Percentiles rank a stretch among this genome's conserved stretches.
These are phyloP conservation scores for Aspergillus bombycis DNA, from an alignment of 2,329 filamentous ascomycete species.

Conservation along the genomic window DNA sequence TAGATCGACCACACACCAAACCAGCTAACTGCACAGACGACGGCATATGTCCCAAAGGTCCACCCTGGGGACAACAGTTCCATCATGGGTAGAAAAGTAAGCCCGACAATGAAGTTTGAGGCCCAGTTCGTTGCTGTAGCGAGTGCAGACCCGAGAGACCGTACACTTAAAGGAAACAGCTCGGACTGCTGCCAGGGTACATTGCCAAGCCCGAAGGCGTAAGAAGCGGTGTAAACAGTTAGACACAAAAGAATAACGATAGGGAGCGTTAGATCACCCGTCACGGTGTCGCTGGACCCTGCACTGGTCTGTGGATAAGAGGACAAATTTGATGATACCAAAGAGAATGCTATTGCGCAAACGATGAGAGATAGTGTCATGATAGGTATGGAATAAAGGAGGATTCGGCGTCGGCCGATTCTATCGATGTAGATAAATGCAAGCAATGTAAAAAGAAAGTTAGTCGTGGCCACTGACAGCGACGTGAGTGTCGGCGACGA, in stretches of 20 bases:
- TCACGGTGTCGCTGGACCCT: conserved; percentile 23
- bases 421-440: conserved; percentile 78
- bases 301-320: conserved; percentile 24
- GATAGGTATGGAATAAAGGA: conserved; percentile 80
- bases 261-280: conserved; percentile 34
- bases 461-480: conserved; percentile 78
- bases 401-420: conserved; percentile 75
- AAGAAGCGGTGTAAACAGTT: conserved; percentile 81
- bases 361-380: conserved; percentile 76
- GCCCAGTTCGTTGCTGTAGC: conserved; percentile 82
- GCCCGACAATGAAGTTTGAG: conserved; percentile 80
- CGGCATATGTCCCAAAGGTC: conserved; percentile 81
- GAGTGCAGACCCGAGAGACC: conserved; percentile 64
- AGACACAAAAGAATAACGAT: conserved; percentile 72
- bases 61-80: conserved; percentile 70
- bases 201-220: conserved; percentile 85
- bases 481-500: conserved; percentile 77
- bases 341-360: conserved; percentile 72
- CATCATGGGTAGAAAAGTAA: conserved; percentile 90
- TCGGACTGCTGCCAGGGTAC: conserved; percentile 97
- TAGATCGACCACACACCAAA: conserved; percentile 72
- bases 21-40: conserved; percentile 70
- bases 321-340: conserved; percentile 50
- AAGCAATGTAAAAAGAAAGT: conserved; percentile 76
- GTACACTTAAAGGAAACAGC: conserved; percentile 72